Conservation (phyloP, 208 protist genomes). For the Blastocrithidia nonstop region DNA sequence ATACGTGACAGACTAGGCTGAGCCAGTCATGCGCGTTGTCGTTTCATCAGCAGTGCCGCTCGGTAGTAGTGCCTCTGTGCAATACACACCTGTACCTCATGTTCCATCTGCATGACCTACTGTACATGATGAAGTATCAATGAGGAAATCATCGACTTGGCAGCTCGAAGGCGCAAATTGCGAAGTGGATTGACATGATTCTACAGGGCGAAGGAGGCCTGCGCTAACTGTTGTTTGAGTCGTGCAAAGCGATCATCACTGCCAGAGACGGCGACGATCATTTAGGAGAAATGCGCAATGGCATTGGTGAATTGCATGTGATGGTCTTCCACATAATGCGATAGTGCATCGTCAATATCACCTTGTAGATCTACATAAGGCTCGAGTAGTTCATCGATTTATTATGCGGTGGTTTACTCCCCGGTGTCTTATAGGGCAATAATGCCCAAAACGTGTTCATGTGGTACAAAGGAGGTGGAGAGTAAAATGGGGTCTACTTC, state of each 20-base stretch:
- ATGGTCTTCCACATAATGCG: constrained; percentile 61
- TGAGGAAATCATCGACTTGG: constrained; percentile 51
- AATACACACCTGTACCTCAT: constrained; percentile 32
- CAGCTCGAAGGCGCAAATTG: constrained; percentile 50
- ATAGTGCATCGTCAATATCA: constrained; percentile 43
- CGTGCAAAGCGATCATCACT: constrained; percentile 61
- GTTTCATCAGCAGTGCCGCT: constrained; percentile 33
- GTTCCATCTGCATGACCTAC: constrained; percentile 26
- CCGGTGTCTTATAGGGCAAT: constrained; percentile 36
- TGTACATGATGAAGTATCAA: constrained; percentile 39
- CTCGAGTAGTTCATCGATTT: constrained; percentile 50
- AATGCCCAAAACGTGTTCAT: constrained; percentile 66
- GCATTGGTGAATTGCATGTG: constrained; percentile 69
- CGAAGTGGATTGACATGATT: constrained; percentile 54
- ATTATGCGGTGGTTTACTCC: constrained; percentile 24
- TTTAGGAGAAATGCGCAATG: constrained; percentile 64
- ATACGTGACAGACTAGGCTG: constrained; percentile 22
- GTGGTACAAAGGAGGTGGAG: constrained; percentile 40
- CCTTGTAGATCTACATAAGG: constrained; percentile 45
- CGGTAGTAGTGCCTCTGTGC: constrained; percentile 34
- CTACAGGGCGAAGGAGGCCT: constrained; percentile 39
- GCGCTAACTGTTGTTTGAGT: constrained; percentile 44
- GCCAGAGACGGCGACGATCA: constrained; percentile 66
- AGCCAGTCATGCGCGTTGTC: constrained; percentile 21
- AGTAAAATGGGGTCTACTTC: constrained; percentile 54